Evolutionary conservation across 768 basidiomycete species (phyloP).

Genomic region (Lentinula sp.): DNA sequence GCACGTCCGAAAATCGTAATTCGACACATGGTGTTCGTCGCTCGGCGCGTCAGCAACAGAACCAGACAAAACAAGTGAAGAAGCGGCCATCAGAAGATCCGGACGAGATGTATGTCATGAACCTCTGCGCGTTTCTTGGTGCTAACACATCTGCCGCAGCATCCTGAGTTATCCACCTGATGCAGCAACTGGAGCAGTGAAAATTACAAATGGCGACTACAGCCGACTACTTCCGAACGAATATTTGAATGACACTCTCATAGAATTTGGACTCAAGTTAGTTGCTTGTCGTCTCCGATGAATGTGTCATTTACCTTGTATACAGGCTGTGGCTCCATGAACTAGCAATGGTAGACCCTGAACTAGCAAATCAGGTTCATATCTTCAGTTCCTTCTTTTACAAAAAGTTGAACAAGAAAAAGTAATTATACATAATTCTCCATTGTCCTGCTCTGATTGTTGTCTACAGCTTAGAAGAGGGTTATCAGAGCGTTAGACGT

Average conservation of each 20-base stretch:
- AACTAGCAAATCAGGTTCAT: slow-evolving; percentile 68
- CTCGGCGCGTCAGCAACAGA: slow-evolving; percentile 27
- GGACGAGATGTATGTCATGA: slow-evolving; percentile 57
- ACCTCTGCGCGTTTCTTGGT: not conserved
- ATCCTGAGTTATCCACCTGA: slow-evolving; percentile 66
- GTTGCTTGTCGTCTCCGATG: slow-evolving; percentile 17
- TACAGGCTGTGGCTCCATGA: slow-evolving; percentile 67
- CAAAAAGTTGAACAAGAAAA: slow-evolving; percentile 79
- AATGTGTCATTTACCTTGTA: slow-evolving; percentile 2
- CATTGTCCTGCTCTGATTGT: slow-evolving; percentile 2
- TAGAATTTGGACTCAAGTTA: slow-evolving; percentile 93
- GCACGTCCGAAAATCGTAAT: not conserved
- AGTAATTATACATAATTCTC: slow-evolving; percentile 27
- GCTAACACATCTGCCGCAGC: slow-evolving; percentile 27
- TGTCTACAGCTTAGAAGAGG: slow-evolving; percentile 42
- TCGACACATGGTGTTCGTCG: slow-evolving; percentile 17
- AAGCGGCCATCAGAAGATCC: slow-evolving; percentile 28
- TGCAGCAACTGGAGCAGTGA: slow-evolving; percentile 65
- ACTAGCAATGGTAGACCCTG: slow-evolving; percentile 47
- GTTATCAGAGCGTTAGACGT: slow-evolving; percentile 82
- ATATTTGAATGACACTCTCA: slow-evolving; percentile 93
- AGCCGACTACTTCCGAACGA: slow-evolving; percentile 70
- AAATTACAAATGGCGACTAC: slow-evolving; percentile 75
- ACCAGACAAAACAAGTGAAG: slow-evolving; percentile 17
- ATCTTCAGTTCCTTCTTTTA: slow-evolving; percentile 99